phyloP scores from a whole-genome alignment of 2,329 filamentous ascomycete species.

The Arachnopeziza araneosa region DNA sequence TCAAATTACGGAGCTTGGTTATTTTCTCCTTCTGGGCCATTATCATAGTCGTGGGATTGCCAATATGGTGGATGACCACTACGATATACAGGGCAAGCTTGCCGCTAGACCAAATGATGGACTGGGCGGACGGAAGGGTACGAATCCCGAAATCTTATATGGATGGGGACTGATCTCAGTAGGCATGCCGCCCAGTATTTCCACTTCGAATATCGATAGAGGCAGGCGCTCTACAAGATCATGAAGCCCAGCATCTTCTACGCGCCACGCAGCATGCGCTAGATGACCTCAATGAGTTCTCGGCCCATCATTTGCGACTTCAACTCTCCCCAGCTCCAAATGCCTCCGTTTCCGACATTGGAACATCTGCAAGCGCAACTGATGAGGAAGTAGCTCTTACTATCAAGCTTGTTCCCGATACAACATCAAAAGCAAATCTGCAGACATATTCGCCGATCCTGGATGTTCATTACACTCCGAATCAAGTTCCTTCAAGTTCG shows the following conservation, averaged over 20 bases:
- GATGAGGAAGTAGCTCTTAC: constrained; percentile 57
- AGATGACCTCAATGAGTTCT: constrained; percentile 81
- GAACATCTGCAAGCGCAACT: constrained; percentile 30
- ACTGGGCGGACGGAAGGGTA: constrained; percentile 89
- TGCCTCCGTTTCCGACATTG: constrained; percentile 16
- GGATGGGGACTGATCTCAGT: constrained; percentile 15
- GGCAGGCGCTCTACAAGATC: constrained; percentile 56
- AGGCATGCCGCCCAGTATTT: constrained; percentile 86
- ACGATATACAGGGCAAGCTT: constrained; percentile 83
- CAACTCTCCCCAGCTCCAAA: constrained; percentile 47
- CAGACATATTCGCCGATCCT: constrained; percentile 66
- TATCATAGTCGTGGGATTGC: constrained; percentile 75
- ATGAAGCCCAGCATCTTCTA: constrained; percentile 68
- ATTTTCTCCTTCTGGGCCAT: constrained; percentile 89
- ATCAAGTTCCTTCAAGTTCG: constrained; percentile 59
- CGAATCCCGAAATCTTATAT: not conserved
- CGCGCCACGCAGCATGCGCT: constrained; percentile 80
- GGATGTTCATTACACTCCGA: constrained; percentile 70
- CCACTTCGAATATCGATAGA: constrained; percentile 78
- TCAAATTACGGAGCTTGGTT: constrained; percentile 65
- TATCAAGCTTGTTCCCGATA: constrained; percentile 63
- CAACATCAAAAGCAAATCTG: constrained; percentile 54
- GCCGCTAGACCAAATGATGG: constrained; percentile 78
- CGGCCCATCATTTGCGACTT: constrained; percentile 74
- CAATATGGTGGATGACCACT: constrained; percentile 95